Evolutionary conservation across 257 asterid genomes (phyloP).

Genomic region (Eustoma russellianum): DNA sequence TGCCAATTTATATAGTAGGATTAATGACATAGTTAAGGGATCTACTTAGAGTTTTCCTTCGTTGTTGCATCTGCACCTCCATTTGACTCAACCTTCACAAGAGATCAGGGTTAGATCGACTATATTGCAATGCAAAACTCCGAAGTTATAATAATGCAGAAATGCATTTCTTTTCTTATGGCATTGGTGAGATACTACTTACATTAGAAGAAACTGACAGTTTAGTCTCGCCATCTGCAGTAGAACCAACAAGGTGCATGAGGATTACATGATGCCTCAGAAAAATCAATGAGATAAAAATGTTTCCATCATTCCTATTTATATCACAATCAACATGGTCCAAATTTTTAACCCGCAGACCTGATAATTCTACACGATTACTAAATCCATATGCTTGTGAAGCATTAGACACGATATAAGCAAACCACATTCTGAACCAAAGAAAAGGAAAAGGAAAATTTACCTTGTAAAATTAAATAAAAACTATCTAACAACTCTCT

Average conservation of each 20-base stretch:
- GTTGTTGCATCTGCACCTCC: conserved; percentile 26
- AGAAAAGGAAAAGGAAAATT: too few species aligned
- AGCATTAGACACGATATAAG: conserved; percentile 4
- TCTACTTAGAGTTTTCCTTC: conserved; percentile 57
- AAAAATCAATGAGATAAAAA: too few species aligned
- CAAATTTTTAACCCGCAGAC: too few species aligned
- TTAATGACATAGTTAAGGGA: conserved; percentile 12
- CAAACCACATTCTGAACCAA: not conserved
- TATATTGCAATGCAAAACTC: not conserved
- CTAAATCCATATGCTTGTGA: not conserved
- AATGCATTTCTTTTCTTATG: not conserved
- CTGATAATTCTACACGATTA: too few species aligned
- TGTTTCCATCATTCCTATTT: conserved; percentile 13
- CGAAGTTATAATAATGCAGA: too few species aligned
- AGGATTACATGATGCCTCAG: too few species aligned
- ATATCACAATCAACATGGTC: conserved; percentile 1
- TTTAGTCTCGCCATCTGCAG: conserved; percentile 26
- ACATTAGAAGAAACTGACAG: conserved; percentile 35
- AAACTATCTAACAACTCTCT: too few species aligned
- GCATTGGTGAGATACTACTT: conserved; percentile 9
- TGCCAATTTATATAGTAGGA: conserved; percentile 2
- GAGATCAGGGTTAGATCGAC: conserved; percentile 9
- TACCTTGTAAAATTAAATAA: too few species aligned
- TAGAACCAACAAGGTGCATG: not conserved
- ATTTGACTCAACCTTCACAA: conserved; percentile 29